Evolutionary conservation across 1,139 yeast genomes (phyloP).

Genomic region (Debaryomyces singareniensis): DNA sequence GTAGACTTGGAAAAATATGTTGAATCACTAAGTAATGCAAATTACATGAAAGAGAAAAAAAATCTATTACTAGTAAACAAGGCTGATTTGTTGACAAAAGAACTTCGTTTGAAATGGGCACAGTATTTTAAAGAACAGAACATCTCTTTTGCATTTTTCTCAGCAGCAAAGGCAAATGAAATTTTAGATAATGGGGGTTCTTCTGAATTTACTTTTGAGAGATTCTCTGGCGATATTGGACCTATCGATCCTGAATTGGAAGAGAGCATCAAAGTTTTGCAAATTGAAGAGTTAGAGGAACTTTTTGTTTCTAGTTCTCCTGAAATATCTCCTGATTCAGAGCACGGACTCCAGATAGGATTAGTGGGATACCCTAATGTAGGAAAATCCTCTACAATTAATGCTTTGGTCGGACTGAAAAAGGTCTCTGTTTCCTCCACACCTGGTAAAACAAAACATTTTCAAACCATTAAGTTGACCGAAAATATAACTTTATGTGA

Average conservation of each 20-base stretch:
- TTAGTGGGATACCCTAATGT: constrained; percentile 96
- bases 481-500: constrained; percentile 85
- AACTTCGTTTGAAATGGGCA: constrained; percentile 85
- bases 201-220: constrained; percentile 5
- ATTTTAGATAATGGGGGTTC: constrained; percentile 55
- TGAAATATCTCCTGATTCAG: constrained; percentile 47
- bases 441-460: constrained; percentile 98
- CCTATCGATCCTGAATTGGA: too few species aligned
- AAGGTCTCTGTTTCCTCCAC: constrained; percentile 97
- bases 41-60: constrained; percentile 45
- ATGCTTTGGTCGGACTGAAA: constrained; percentile 92
- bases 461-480: constrained; percentile 88
- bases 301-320: constrained; percentile 82
- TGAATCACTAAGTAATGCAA: constrained; percentile 55
- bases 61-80: constrained; percentile 86
- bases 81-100: constrained; percentile 76
- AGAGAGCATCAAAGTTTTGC: constrained; percentile 66
- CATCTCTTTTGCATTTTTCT: constrained; percentile 87
- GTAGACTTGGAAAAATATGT: constrained; percentile 85
- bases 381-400: constrained; percentile 94
- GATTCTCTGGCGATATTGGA: constrained; percentile 10
- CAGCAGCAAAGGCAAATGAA: constrained; percentile 81
- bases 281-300: constrained; percentile 78
- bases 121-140: constrained; percentile 59
- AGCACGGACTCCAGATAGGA: constrained; percentile 77